Evolutionary conservation across 1,284 basidiomycete genomes (phyloP).

Genomic region (Bothia castanella): DNA sequence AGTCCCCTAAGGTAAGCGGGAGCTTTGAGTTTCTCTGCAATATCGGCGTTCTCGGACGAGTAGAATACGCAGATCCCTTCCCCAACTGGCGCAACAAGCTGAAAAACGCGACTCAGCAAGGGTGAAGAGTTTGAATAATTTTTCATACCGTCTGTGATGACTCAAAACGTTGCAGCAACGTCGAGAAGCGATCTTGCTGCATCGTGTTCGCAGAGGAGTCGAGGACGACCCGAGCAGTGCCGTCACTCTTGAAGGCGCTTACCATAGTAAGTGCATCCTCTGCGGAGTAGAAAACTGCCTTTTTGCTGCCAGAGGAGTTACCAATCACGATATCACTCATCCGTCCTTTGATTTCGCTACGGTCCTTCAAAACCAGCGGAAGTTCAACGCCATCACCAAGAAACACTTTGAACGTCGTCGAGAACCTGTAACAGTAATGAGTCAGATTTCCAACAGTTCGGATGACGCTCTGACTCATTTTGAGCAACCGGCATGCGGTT

Average conservation of each 20-base stretch:
- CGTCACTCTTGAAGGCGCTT: conserved; percentile 47
- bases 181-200: conserved; percentile 42
- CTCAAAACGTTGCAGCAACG: conserved; percentile 44
- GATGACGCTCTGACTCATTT: conserved; percentile 23
- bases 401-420: conserved; percentile 30
- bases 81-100: conserved; percentile 54
- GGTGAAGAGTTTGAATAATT: conserved; percentile 9
- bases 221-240: conserved; percentile 44
- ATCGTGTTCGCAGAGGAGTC: conserved; percentile 37
- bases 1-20: conserved; percentile 34
- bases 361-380: conserved; percentile 41
- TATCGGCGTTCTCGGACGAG: conserved; percentile 42
- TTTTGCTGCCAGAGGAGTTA: conserved; percentile 38
- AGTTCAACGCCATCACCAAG: conserved; percentile 30
- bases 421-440: conserved; percentile 16
- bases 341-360: conserved; percentile 26
- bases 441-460: conserved; percentile 1
- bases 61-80: conserved; percentile 50
- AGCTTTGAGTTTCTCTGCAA: conserved; percentile 42
- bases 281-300: conserved; percentile 53
- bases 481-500: conserved; percentile 1
- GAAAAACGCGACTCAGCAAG: conserved; percentile 8
- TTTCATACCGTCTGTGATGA: conserved; percentile 48
- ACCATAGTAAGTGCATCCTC: conserved; percentile 44
- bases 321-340: conserved; percentile 37